Percentiles rank a stretch among this genome's conserved stretches.
Conservation (phyloP, 1,139 yeast genomes). For the Taiozyma sp. region DNA sequence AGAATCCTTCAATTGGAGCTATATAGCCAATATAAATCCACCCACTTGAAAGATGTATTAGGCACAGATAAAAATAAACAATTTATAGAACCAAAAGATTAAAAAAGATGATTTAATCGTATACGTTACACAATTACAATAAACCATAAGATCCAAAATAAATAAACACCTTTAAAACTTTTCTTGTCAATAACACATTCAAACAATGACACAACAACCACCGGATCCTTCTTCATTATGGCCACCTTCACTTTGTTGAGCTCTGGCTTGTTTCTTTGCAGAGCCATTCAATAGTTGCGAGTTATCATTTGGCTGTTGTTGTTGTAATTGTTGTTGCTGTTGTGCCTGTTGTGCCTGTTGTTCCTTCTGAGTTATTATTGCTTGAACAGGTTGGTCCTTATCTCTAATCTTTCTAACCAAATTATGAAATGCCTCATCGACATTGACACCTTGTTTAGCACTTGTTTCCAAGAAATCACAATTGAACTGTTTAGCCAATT, state of each 20-base stretch:
- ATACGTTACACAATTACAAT: not conserved
- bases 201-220: constrained; percentile 26
- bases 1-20: not conserved
- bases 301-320: constrained; percentile 8
- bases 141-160: not conserved
- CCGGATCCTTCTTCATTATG: constrained; percentile 14
- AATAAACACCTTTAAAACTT: not conserved
- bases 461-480: constrained; percentile 89
- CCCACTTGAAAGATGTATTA: not conserved
- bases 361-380: not conserved
- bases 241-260: constrained; percentile 1
- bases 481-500: constrained; percentile 64
- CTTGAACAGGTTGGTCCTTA: constrained; percentile 20
- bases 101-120: not conserved
- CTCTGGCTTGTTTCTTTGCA: not conserved
- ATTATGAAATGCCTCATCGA: constrained; percentile 84
- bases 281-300: not conserved
- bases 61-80: not conserved
- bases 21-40: not conserved
- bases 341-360: constrained; percentile 1
- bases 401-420: constrained; percentile 62
- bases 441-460: constrained; percentile 90
- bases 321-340: constrained; percentile 7
- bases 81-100: not conserved
- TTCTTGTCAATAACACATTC: not conserved